Base-by-base conservation (phyloP, 768 basidiomycete species). In the Naganishia randhawae region DNA sequence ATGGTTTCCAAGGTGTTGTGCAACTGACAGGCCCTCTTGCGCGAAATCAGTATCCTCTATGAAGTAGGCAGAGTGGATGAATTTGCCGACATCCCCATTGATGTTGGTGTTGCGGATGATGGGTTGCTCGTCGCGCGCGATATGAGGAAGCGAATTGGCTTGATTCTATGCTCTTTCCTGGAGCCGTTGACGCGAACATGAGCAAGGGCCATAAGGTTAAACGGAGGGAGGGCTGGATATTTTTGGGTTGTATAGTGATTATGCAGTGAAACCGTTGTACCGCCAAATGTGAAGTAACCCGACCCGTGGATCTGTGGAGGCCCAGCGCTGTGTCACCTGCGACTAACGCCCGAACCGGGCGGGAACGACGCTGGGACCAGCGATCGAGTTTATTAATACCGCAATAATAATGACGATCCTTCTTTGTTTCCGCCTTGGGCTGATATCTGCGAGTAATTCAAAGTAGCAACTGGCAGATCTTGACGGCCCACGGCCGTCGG, bases 21-120 rank as follows among this genome's bases (percentile, higher is more conserved):
- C 50, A 22, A 33, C 17, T n/a, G 63, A 22, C 29, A 19, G 39
- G 33, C 17, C 39, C 33, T 17, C 61, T 16, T 67, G 37, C 39
- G n/a, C n/a, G 22, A 19, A 35, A 27, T 39, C 63, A 78, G 76
- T 65, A 75, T 81, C 22, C 73, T 81, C 62, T 72, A 77, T 62
- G 80, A 81, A 69, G 78, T 80, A 9, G 80, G 80, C 0, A 68
- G 80, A 6, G 77, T 81, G 27, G 78, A 80, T 57, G 75, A 78
- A 50, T 64, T 81, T 2, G 74, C 74, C 14, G 70, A 72, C 2
- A 76, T 81, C 65, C 80, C 80, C 3, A 76, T 79, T 31, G 76
- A 79, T 31, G 71, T 80, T 2, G 80, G 79, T 16, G 77, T 79
- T 17, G 77, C 76, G 19, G 78, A 80, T 61, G 80, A 81, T 61